Evolutionary conservation across 2,329 filamentous ascomycete genomes (phyloP).

Genomic region (Verticillium zaregamsianum): DNA sequence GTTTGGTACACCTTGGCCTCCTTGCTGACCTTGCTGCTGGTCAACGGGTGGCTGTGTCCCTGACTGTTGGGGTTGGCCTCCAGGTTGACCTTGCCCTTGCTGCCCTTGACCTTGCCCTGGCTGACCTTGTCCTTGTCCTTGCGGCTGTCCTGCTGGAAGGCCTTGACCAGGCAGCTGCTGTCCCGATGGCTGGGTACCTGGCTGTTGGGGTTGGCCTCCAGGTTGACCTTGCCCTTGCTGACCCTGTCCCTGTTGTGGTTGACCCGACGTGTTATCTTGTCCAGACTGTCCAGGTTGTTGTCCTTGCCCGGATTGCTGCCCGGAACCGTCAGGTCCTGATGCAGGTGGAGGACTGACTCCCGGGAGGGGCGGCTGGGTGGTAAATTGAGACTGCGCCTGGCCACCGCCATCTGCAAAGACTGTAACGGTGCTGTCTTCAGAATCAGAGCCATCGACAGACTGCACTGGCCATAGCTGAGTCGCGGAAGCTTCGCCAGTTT

Average conservation of each 20-base stretch:
- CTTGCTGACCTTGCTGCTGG: background rate
- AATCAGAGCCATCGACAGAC: background rate
- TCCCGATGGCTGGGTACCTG: background rate
- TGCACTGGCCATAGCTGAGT: background rate
- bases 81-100: too few species aligned
- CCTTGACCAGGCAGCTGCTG: background rate
- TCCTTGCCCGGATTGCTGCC: background rate
- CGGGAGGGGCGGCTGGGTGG: background rate
- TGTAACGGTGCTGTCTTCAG: background rate
- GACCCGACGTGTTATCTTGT: background rate
- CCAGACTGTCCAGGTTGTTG: background rate
- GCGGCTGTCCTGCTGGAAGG: background rate
- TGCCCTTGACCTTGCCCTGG: background rate
- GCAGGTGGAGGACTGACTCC: background rate
- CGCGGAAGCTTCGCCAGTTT: background rate
- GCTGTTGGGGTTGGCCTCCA: background rate
- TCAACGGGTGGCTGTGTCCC: background rate
- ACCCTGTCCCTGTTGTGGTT: background rate
- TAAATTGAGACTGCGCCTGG: background rate
- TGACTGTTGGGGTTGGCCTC: background rate
- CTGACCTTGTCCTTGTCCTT: background rate
- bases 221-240: background rate
- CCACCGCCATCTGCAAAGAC: background rate
- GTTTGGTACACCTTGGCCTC: background rate
- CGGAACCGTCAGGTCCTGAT: background rate